Evolutionary conservation across 257 asterid species (phyloP).

Genomic region (Pogostemon cablin): DNA sequence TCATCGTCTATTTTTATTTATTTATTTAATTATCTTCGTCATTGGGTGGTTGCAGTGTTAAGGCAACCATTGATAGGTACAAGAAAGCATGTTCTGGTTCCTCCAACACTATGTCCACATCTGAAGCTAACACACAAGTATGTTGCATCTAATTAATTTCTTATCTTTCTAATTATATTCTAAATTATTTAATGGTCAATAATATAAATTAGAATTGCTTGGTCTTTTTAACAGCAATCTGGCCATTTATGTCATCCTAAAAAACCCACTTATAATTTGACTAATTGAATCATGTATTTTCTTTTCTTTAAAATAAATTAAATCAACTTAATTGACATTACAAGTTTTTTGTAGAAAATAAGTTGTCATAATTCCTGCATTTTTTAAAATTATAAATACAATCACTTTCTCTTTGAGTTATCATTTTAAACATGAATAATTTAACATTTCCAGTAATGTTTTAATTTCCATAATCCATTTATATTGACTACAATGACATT

Average conservation of each 20-base stretch:
- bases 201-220: neutral
- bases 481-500: neutral
- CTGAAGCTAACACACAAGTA: constrained; percentile 92
- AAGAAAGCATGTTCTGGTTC: constrained; percentile 79
- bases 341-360: too few relatives aligned
- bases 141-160: neutral
- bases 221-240: neutral
- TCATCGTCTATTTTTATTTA: neutral
- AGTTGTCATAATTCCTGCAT: too few relatives aligned
- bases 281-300: too few relatives aligned
- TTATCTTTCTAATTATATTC: neutral
- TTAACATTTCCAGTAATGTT: too few relatives aligned
- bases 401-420: too few relatives aligned
- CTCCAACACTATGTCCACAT: constrained; percentile 61
- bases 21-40: neutral
- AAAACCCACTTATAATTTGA: neutral
- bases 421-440: too few relatives aligned
- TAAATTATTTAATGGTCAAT: neutral
- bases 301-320: too few relatives aligned
- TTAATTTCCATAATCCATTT: neutral
- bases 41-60: constrained; percentile 59
- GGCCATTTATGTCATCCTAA: neutral
- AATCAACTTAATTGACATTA: too few relatives aligned
- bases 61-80: constrained; percentile 88
- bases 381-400: too few relatives aligned